These are phyloP conservation scores for Asclepias syriaca DNA, from an alignment of 257 asterid genomes.

Conservation along the genomic window DNA sequence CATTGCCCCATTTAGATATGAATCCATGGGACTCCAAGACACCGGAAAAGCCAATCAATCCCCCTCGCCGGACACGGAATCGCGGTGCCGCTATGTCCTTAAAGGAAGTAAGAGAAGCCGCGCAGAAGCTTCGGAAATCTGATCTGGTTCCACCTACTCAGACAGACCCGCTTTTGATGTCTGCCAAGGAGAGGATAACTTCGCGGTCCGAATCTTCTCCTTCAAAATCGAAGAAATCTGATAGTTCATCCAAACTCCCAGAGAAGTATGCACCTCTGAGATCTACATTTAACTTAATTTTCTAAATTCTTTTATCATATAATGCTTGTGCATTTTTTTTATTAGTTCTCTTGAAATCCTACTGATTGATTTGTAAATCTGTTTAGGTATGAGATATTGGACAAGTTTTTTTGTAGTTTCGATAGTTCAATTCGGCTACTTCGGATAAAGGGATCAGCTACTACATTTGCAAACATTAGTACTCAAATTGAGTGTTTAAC, in stretches of 20 bases:
- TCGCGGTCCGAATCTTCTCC: conserved; percentile 19
- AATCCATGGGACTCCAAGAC: conserved; percentile 49
- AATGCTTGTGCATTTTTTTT: neutral
- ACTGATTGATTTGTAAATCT: conserved; percentile 15
- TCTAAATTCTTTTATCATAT: neutral
- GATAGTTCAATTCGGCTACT: conserved; percentile 70
- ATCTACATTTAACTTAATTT: neutral
- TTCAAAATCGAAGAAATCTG: conserved; percentile 28
- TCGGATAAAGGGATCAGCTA: conserved; percentile 40
- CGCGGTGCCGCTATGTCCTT: conserved; percentile 50
- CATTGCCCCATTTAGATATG: conserved; percentile 10
- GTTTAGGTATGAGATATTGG: conserved; percentile 71
- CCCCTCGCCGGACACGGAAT: conserved; percentile 48
- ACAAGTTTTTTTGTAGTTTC: conserved; percentile 61
- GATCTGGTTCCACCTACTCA: conserved; percentile 18
- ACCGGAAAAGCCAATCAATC: conserved; percentile 58
- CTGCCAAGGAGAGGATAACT: conserved; percentile 14
- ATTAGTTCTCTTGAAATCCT: neutral
- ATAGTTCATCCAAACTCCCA: conserved; percentile 39
- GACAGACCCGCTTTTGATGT: conserved; percentile 20
- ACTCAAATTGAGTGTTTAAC: conserved; percentile 58
- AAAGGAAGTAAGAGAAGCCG: conserved; percentile 56
- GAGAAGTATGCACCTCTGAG: conserved; percentile 47
- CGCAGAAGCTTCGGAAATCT: conserved; percentile 42
- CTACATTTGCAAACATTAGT: conserved; percentile 58